Evolutionary conservation across 768 basidiomycete genomes (phyloP), one percentile per base, ranked within the genome.

Genomic region (Podaxis mareebaensis): DNA sequence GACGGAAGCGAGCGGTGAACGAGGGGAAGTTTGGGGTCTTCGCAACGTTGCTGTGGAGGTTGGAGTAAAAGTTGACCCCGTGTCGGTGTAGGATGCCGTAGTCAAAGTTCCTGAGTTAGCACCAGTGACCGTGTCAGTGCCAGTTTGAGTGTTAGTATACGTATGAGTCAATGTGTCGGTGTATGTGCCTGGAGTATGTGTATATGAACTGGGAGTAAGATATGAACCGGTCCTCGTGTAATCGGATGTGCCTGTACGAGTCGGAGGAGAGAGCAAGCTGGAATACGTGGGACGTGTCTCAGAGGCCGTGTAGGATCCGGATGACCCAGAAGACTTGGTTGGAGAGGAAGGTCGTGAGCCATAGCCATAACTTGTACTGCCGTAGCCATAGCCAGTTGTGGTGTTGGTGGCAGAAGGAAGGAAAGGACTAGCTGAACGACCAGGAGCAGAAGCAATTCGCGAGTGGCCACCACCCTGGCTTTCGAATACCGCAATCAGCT

Each of bases 401-500:
- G 69, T 74, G 1, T 70, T 68, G 4, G 70, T 66, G 2, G 71
- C 69, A 3, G 70, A 72, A 33, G 73, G 71, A 30, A 72, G 71
- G 52, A 70, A 77, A 10, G 82, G 79, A 55, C 80, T 80, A 3
- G 77, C 65, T 4, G 78, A 70, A 42, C 74, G 72, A 46, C 75
- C 76, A 1, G 84, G 85, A 42, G 80, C 75, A 3, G 90, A 90
- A 0, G 83, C 70, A 0, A 82, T 76, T 36, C 90, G 81, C 6
- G 81, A 73, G 67, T 89, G 88, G n/a, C 78, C 72, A 24, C 71
- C 75, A 33, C 75, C 74, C 17, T 73, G 76, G 7, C 82, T 77
- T 61, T 79, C 92, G 64, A 92, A 93, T 30, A 88, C 85, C 0
- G 91, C 90, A 42, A 90, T 89, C 54, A 93, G 81, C 60, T 90